Evolutionary conservation across 1,139 yeast species (phyloP), one percentile per base, ranked within the genome.

Genomic region (Suhomyces bribrorum): DNA sequence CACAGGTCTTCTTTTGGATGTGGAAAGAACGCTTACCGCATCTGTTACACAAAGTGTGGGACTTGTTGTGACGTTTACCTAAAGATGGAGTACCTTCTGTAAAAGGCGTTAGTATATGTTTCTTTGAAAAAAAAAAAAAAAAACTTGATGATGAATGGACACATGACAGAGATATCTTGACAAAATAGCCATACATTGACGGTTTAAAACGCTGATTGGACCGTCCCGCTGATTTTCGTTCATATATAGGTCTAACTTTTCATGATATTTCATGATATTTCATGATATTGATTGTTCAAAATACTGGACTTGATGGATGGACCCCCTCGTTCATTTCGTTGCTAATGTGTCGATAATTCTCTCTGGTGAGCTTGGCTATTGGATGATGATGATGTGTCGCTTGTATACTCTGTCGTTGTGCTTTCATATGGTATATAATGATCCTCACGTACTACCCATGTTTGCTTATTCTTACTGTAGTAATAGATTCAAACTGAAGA

Each of bases 51-150:
- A 90, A 81, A 71, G 95, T 86, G 89, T 92, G 99, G 73, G 97
- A 85, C 83, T 94, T 94, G 94, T 87, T 90, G 89, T 92, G 97
- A 78, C 95, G 89, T 82, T 90, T 92, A 85, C 98, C 97, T 83
- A 88, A 85, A 75, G 97, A 88, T 81, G 97, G 96, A 77, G 98
- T 92, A 88, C 98, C 98, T 90, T 92, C 96, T 88, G 68, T 64
- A 53, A 48, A 44, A 58, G 62, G 41, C 32, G 49, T 46, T 48
- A 46, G 50, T 48, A 46, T 28, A 33, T 30, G 24, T 29, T 29
- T 13, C n/a, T 27, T 33, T 20, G 11, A 20, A 18, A 18, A 7
- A 18, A 20, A 20, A 20, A 20, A 3, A 8, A 2, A 8, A 20
- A 20, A n/a, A 20, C 11, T 8, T 20, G 23, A 20, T 20, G 23